Evolutionary conservation across 257 asterid genomes (phyloP).

Genomic region (Mitragyna speciosa): DNA sequence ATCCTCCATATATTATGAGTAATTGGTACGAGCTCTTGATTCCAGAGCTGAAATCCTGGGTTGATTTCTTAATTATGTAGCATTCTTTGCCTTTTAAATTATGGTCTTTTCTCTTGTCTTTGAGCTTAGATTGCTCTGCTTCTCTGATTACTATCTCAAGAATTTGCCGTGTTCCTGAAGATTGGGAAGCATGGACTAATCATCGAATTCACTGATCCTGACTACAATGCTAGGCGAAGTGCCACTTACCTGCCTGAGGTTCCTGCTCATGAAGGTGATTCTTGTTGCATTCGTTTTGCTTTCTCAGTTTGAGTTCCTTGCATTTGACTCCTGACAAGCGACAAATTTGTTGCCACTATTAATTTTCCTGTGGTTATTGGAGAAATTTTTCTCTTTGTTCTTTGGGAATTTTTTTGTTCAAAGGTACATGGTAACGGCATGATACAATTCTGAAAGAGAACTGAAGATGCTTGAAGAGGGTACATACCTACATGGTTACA

Average conservation of each 20-base stretch:
- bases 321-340: not conserved
- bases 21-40: slow-evolving; percentile 7
- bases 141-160: slow-evolving; percentile 5
- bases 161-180: slow-evolving; percentile 37
- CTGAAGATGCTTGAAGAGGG: not conserved
- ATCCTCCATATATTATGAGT: slow-evolving; percentile 3
- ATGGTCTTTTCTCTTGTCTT: not conserved
- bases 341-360: not conserved
- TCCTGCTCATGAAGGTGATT: slow-evolving; percentile 93
- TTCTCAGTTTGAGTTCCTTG: slow-evolving; percentile 6
- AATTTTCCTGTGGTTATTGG: not conserved
- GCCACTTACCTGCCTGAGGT: slow-evolving; percentile 99
- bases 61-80: not conserved
- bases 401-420: not conserved
- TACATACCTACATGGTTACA: not conserved
- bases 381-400: not conserved
- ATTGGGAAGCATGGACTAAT: slow-evolving; percentile 93
- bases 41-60: not conserved
- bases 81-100: not conserved
- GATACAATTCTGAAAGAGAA: not conserved
- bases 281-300: slow-evolving; percentile 7
- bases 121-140: not conserved
- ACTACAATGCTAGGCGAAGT: slow-evolving; percentile 57
- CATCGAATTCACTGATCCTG: slow-evolving; percentile 88
- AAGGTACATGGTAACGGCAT: not conserved